Conservation (phyloP, 1,139 yeast species). For the Suhomyces terraborum region DNA sequence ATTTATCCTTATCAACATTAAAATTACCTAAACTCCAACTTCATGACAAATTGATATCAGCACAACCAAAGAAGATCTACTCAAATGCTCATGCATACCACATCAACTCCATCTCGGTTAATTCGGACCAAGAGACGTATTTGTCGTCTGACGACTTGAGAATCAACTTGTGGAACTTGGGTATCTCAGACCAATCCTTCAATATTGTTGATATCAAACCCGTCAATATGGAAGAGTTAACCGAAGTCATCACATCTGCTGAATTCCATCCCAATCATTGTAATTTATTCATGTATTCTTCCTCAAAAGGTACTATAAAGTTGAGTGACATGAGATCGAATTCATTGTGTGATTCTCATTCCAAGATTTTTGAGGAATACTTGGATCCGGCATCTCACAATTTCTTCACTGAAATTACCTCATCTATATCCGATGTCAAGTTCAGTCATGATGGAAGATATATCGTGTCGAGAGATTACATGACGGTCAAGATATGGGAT, state of each 20-base stretch:
- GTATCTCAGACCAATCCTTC: conserved; percentile 92
- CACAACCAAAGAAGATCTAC: conserved; percentile 89
- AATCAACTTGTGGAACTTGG: conserved; percentile 93
- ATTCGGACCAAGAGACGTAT: conserved; percentile 95
- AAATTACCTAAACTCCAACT: conserved; percentile 84
- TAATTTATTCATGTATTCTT: conserved; percentile 94
- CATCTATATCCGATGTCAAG: conserved; percentile 91
- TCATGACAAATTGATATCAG: conserved; percentile 93
- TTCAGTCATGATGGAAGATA: conserved; percentile 92
- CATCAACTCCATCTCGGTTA: conserved; percentile 91
- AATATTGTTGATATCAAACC: conserved; percentile 98
- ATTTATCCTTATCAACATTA: conserved; percentile 37
- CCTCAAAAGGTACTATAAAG: conserved; percentile 94
- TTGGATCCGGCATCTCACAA: conserved; percentile 91
- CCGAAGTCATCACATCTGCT: conserved; percentile 97
- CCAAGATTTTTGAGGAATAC: conserved; percentile 89
- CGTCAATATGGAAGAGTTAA: conserved; percentile 96
- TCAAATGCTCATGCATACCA: conserved; percentile 98
- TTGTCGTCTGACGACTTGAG: conserved; percentile 93
- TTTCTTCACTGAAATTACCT: conserved; percentile 95
- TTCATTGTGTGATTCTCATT: conserved; percentile 89
- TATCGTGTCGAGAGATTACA: conserved; percentile 92
- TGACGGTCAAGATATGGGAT: conserved; percentile 99
- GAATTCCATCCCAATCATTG: conserved; percentile 95
- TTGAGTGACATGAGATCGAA: conserved; percentile 96